Evolutionary conservation across 331 rosid genomes (phyloP).

Genomic region (Phaseolus coccineus): DNA sequence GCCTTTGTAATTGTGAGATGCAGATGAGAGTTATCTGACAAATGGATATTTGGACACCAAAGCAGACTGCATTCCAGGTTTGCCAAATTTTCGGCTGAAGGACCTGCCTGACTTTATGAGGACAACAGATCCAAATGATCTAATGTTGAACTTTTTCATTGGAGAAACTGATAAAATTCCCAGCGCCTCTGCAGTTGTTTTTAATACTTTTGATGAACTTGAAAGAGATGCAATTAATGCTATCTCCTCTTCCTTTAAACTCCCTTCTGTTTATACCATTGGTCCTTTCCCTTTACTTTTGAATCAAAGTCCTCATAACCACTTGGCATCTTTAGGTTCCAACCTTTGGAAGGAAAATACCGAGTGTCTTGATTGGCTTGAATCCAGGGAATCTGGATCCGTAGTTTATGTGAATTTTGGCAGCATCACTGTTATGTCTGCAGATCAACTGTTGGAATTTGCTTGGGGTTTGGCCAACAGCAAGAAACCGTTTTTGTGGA

Average conservation of each 20-base stretch:
- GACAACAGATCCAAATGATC: constrained; percentile 41
- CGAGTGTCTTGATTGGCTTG: constrained; percentile 50
- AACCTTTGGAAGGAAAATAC: constrained; percentile 54
- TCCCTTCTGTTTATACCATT: constrained; percentile 33
- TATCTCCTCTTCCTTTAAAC: constrained; percentile 44
- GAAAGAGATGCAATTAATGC: constrained; percentile 43
- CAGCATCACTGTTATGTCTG: constrained; percentile 44
- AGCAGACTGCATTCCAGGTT: constrained; percentile 54
- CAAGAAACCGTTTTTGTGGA: constrained; percentile 52
- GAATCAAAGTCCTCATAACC: constrained; percentile 24
- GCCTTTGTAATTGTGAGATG: constrained; percentile 1
- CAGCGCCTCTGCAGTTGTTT: constrained; percentile 41
- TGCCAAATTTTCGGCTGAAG: constrained; percentile 45
- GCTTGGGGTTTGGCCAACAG: constrained; percentile 60
- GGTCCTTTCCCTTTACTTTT: constrained; percentile 49
- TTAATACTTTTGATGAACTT: constrained; percentile 49
- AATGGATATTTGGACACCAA: constrained; percentile 44
- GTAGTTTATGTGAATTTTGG: constrained; percentile 59
- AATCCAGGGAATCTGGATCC: constrained; percentile 24
- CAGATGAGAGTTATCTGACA: constrained; percentile 45
- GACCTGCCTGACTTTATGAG: constrained; percentile 47
- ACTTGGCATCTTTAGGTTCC: constrained; percentile 26
- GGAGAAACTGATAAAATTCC: background rate
- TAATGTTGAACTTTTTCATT: background rate
- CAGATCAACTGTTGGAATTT: constrained; percentile 42